phyloP scores from a whole-genome alignment of 306 rosid species.

The Cucumis sativus region DNA sequence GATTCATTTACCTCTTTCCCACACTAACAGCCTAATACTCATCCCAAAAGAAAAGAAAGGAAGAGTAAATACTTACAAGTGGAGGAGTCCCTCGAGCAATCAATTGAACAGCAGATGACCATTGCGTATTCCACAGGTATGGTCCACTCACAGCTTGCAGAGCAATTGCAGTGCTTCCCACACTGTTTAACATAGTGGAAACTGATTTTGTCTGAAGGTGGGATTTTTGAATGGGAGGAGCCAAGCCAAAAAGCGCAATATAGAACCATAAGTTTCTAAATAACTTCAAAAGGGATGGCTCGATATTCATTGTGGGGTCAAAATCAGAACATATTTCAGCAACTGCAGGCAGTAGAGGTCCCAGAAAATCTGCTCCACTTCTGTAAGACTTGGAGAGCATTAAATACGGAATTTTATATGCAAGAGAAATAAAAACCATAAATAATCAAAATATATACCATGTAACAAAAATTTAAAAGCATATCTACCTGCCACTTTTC shows the following conservation, averaged over 20 bases:
- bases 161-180: slow-evolving; percentile 70
- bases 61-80: slow-evolving; percentile 51
- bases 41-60: background rate
- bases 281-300: slow-evolving; percentile 88
- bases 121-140: slow-evolving; percentile 81
- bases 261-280: slow-evolving; percentile 98
- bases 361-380: slow-evolving; percentile 97
- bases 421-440: slow-evolving; percentile 14
- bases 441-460: slow-evolving; percentile 4
- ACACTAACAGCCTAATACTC: background rate
- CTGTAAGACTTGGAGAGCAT: slow-evolving; percentile 46
- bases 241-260: slow-evolving; percentile 92
- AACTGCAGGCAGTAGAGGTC: slow-evolving; percentile 95
- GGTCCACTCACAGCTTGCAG: slow-evolving; percentile 96
- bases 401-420: slow-evolving; percentile 19
- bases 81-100: slow-evolving; percentile 99
- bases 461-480: slow-evolving; percentile 11
- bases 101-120: slow-evolving; percentile 79
- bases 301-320: slow-evolving; percentile 72
- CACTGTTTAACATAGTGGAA: slow-evolving; percentile 70
- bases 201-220: slow-evolving; percentile 51
- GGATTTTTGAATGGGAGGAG: slow-evolving; percentile 75
- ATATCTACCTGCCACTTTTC: slow-evolving; percentile 81
- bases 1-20: background rate
- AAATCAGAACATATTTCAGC: slow-evolving; percentile 95